These are phyloP conservation scores for Calonectria hongkongensis DNA, from an alignment of 2,329 filamentous ascomycete genomes.

Conservation along the genomic window DNA sequence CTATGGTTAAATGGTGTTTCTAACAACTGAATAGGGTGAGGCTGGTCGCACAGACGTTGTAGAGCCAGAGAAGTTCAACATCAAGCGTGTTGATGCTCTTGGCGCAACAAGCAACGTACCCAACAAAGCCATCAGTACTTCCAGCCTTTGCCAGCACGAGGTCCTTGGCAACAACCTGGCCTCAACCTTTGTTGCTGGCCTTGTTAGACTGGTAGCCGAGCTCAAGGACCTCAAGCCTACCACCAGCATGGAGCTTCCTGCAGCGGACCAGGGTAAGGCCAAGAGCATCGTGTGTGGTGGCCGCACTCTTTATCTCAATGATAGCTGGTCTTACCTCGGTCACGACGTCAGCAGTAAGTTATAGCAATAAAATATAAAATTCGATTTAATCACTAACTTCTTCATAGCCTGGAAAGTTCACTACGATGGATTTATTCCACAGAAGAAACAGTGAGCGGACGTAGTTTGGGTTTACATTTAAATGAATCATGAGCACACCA, in stretches of 20 bases:
- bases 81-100: conserved; percentile 6
- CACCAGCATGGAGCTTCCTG: conserved; percentile 60
- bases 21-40: conserved; percentile 55
- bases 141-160: conserved; percentile 68
- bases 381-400: conserved; percentile 46
- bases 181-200: conserved; percentile 62
- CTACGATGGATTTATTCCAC: conserved; percentile 57
- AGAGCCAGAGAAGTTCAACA: conserved; percentile 61
- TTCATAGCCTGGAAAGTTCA: conserved; percentile 58
- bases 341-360: conserved; percentile 67
- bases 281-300: conserved; percentile 64
- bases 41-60: conserved; percentile 63
- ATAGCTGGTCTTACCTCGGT: conserved; percentile 68
- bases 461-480: not conserved
- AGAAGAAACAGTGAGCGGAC: not conserved
- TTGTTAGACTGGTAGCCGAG: conserved; percentile 65
- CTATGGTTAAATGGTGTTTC: not conserved
- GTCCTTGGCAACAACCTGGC: conserved; percentile 66
- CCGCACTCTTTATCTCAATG: conserved; percentile 67
- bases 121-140: conserved; percentile 63
- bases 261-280: conserved; percentile 58
- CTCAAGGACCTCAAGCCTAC: conserved; percentile 67
- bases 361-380: not conserved
- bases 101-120: conserved; percentile 61
- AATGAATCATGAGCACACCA: not conserved